Conservation (phyloP, 1,139 yeast species). For the Sugiyamaella sp. region DNA sequence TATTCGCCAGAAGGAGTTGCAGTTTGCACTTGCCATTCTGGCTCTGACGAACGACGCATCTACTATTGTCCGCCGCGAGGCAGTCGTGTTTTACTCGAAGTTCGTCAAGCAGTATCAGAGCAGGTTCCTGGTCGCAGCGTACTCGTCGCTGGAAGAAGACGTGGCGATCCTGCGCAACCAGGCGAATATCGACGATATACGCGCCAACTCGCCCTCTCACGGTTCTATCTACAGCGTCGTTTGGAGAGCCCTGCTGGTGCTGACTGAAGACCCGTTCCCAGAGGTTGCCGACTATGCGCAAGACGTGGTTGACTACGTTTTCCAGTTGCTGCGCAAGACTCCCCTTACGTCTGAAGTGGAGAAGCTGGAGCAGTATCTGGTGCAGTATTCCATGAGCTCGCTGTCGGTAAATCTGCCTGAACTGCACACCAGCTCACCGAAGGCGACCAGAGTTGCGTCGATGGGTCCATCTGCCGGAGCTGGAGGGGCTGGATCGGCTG, state of each 20-base stretch:
- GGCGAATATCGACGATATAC: slow-evolving; percentile 55
- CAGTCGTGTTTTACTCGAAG: slow-evolving; percentile 73
- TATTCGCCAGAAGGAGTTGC: slow-evolving; percentile 47
- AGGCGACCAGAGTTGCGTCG: slow-evolving; percentile 12
- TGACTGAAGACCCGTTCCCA: slow-evolving; percentile 86
- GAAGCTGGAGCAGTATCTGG: slow-evolving; percentile 22
- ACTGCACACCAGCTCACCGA: slow-evolving; percentile 3
- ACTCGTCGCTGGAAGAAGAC: slow-evolving; percentile 82
- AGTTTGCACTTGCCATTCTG: slow-evolving; percentile 50
- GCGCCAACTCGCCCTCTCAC: slow-evolving; percentile 58
- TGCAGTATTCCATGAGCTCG: slow-evolving; percentile 15
- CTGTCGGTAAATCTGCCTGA: slow-evolving; percentile 12
- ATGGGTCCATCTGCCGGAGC: slow-evolving; percentile 9
- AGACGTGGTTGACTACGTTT: slow-evolving; percentile 72
- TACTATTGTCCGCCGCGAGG: slow-evolving; percentile 83
- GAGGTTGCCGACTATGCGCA: slow-evolving; percentile 80
- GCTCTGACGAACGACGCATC: slow-evolving; percentile 80
- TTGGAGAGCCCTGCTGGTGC: slow-evolving; percentile 81
- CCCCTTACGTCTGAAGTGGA: slow-evolving; percentile 50
- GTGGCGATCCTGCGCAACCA: slow-evolving; percentile 67
- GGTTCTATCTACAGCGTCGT: slow-evolving; percentile 78
- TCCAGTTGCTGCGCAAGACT: slow-evolving; percentile 62
- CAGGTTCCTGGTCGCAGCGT: slow-evolving; percentile 85
- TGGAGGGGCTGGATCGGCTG: slow-evolving; percentile 3
- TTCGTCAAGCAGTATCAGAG: slow-evolving; percentile 70